Base-by-base conservation (phyloP, 495 filamentous ascomycete genomes). In the Hypoxylon perforatum region DNA sequence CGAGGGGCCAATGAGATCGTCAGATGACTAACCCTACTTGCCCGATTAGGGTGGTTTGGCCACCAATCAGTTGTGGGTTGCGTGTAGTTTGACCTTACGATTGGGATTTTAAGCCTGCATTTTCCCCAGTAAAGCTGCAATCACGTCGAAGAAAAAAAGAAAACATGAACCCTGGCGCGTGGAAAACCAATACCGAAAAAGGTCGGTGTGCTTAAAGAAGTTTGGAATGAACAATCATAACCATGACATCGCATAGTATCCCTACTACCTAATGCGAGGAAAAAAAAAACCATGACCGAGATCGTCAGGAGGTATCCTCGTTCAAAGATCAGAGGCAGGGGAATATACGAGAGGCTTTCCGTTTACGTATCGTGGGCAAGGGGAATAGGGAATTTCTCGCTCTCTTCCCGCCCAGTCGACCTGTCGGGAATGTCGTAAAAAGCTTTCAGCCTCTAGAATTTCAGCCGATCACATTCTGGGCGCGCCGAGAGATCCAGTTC, bases 271-370 rank as follows among this genome's bases (percentile, higher is more conserved):
- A 46, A 56, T 2, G 18, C 23, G 33, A 47, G 33, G 38, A 36
- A 30, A 41, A 57, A 62, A 50, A 39, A 62, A 36, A 1, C n/a
- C n/a, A n/a, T 11, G n/a, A 4, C 48, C 14, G 57, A 61, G 64
- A 67, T 67, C 64, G 47, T 62, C 64, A 67, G 58, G 64, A 62
- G 64, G 30, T 63, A 45, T 64, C 38, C 30, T 33, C 18, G 45
- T 19, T n/a, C 17, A 36, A n/a, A 47, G 42, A 41, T n/a, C 17
- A 36, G 11, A 47, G 42, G 33, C 57, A 62, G 46, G 64, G 57
- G 57, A 25, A 44, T 49, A 51, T 12, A 48, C 52, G 64, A 23
- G 18, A 21, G 53, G 25, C 51, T 63, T 58, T 42, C 64, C 53
- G 46, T 25, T 55, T 63, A 55, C 55, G 59, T 52, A 59, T 22